Evolutionary conservation across 345 rosid genomes (phyloP).

Genomic region (Cardamine chenopodiifolia): DNA sequence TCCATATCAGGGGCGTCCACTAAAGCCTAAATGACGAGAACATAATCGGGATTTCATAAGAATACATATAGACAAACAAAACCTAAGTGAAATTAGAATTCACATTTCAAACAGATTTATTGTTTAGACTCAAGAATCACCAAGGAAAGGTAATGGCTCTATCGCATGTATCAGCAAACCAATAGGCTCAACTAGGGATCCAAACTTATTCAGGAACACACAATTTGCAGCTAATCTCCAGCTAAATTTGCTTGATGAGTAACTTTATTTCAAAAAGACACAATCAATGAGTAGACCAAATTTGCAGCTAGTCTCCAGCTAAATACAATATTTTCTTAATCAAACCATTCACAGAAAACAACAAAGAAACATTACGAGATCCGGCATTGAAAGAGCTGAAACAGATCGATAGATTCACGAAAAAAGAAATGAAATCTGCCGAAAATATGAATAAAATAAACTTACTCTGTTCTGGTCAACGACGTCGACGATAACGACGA

Average conservation of each 20-base stretch:
- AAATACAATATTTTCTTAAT: neutral
- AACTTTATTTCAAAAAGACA: neutral
- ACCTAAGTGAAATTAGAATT: neutral
- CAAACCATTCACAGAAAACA: neutral
- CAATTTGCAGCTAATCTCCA: neutral
- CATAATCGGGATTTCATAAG: neutral
- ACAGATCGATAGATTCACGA: neutral
- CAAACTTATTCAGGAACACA: neutral
- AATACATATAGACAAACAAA: neutral
- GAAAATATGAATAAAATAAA: neutral
- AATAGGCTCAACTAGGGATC: too few relatives aligned
- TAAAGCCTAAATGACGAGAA: slow-evolving; percentile 57
- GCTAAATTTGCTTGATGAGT: neutral
- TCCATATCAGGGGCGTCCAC: slow-evolving; percentile 97
- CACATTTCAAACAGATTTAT: neutral
- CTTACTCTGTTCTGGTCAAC: slow-evolving; percentile 82
- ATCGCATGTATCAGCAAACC: too few relatives aligned
- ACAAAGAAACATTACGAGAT: neutral
- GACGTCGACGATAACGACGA: slow-evolving; percentile 91
- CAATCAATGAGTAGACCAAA: neutral
- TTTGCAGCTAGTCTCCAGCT: neutral
- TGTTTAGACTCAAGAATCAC: neutral
- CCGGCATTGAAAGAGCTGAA: neutral
- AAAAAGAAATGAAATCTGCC: neutral
- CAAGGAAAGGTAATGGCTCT: neutral